A percentile compares a stretch with the other conserved stretches of the same genome.
phyloP scores from a whole-genome alignment of 306 rosid genomes.

The Gleditsia sinensis region DNA sequence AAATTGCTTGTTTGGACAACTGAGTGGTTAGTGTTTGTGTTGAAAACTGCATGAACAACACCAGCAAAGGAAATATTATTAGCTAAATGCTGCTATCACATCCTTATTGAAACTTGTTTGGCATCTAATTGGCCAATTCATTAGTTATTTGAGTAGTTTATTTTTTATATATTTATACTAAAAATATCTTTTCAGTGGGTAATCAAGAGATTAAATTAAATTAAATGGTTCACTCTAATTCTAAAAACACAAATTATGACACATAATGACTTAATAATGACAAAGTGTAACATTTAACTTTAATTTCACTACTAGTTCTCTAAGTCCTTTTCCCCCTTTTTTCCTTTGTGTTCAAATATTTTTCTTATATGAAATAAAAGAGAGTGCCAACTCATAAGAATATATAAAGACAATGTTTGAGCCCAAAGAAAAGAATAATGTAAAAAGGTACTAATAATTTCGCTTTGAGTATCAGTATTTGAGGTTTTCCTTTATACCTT shows the following conservation, averaged over 20 bases:
- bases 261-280: conserved; percentile 21
- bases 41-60: conserved; percentile 66
- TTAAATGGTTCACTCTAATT: too few species aligned
- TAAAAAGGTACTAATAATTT: background rate
- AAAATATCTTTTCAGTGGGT: too few species aligned
- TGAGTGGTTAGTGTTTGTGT: conserved; percentile 79
- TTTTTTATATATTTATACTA: too few species aligned
- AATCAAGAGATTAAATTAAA: too few species aligned
- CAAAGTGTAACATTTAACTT: conserved; percentile 4
- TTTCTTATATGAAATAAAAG: background rate
- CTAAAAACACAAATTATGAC: too few species aligned
- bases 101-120: background rate
- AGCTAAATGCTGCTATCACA: too few species aligned
- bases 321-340: background rate
- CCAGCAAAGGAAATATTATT: too few species aligned
- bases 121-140: too few species aligned
- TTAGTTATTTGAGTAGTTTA: too few species aligned
- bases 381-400: background rate
- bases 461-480: conserved; percentile 5
- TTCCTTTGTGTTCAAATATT: background rate
- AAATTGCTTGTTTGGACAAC: conserved; percentile 70
- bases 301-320: background rate
- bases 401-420: conserved; percentile 24
- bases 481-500: background rate
- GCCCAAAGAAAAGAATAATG: conserved; percentile 42